These are phyloP conservation scores for Centaurea solstitialis DNA, from an alignment of 129 eudicot genomes.

Conservation along the genomic window DNA sequence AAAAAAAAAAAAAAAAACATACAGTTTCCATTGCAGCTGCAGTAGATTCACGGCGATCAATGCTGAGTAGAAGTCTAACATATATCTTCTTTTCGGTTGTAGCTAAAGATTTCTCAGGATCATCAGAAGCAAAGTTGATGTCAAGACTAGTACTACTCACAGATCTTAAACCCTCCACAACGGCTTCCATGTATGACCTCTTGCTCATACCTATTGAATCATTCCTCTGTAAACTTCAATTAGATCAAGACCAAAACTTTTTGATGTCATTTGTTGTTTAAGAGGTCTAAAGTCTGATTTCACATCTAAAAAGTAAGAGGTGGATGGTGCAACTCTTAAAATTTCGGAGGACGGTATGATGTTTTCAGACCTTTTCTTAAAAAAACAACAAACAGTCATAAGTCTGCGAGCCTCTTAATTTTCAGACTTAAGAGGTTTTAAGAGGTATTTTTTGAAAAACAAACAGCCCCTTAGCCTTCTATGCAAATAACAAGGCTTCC, in stretches of 20 bases:
- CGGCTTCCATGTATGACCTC: conserved; percentile 81
- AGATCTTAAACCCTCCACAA: conserved; percentile 76
- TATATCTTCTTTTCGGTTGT: conserved; percentile 50
- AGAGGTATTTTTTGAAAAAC: too few species aligned
- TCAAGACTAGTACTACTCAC: conserved; percentile 43
- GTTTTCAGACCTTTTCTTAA: too few species aligned
- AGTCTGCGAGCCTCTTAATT: too few species aligned
- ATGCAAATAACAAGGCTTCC: conserved; percentile 6
- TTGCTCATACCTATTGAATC: conserved; percentile 87
- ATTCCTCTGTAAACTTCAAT: conserved; percentile 55
- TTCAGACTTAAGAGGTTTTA: too few species aligned
- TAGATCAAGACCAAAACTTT: conserved; percentile 12
- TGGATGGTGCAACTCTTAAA: too few species aligned
- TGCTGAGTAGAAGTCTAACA: conserved; percentile 86
- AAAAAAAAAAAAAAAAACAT: conserved; percentile 49
- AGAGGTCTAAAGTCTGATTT: too few species aligned
- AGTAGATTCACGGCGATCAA: conserved; percentile 85
- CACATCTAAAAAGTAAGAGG: too few species aligned
- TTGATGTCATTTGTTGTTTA: too few species aligned
- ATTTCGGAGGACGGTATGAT: too few species aligned
- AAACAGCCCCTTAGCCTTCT: neutral
- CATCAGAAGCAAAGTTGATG: conserved; percentile 44
- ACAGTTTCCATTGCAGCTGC: conserved; percentile 96
- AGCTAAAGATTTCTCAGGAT: conserved; percentile 16
- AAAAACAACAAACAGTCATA: too few species aligned